Evolutionary conservation across 805 yeast species (phyloP), one percentile per base, ranked within the genome.

Genomic region (Nakazawaea ishiwadae): DNA sequence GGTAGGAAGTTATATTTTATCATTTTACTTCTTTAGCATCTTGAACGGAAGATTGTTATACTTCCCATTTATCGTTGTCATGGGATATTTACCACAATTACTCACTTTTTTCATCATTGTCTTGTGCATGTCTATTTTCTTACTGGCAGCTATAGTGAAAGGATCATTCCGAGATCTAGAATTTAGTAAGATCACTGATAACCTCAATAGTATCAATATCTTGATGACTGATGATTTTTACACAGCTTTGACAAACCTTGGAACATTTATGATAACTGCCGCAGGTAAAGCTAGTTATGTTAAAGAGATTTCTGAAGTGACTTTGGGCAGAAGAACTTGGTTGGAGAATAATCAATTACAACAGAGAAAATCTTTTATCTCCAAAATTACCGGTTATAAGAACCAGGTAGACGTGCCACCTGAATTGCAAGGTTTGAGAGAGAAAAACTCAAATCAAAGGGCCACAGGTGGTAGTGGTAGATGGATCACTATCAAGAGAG

Each of bases 61-160:
- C 32, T 69, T 82, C 50, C 91, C 89, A 12, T 55, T 69, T 6
- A 68, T 75, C 4, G 72, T 81, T 20, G 58, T 76, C 11, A 54
- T 78, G 44, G 82, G 88, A 1, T 77, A 79, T 48, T 56, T 77
- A 11, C 95, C 95, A 1, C 90, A 85, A 51, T 55, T 84, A 15
- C 56, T 79, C 29, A 74, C 81, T 0, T 48, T 78, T 4, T 44
- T 53, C 4, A 69, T 83, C 14, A 73, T 79, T 5, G 11, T 61
- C 1, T 51, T 81, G 12, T 82, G 93, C 44, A 51, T 69, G 0
- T 35, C 56, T 0, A 75, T 84, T 4, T 83, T 81, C 51, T 50
- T 64, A 0, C 46, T 79, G 33, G 90, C 95, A 0, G 68, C 78
- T 1, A 35, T 81, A 5, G 69, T 77, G n/a, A 78, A 80, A 63